A percentile compares a stretch with the other conserved stretches of the same genome.
Evolutionary conservation across 331 rosid genomes (phyloP).

Genomic region (Quercus tomentella): DNA sequence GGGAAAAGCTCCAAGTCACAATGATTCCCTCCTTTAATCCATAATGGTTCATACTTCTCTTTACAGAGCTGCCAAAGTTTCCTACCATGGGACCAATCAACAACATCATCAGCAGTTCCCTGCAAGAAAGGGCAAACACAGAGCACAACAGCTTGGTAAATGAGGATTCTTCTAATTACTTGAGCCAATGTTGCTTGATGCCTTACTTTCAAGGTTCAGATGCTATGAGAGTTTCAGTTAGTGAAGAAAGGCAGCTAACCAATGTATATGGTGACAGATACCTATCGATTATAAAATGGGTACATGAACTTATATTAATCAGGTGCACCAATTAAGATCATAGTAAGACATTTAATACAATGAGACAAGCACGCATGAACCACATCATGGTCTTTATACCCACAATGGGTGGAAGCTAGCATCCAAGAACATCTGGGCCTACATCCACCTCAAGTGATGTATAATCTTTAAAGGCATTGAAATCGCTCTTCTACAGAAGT

Average conservation of each 20-base stretch:
- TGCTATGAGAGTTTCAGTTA: not conserved
- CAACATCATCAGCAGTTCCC: slow-evolving; percentile 86
- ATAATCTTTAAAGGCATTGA: not conserved
- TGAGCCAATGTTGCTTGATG: not conserved
- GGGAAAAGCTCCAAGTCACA: slow-evolving; percentile 83
- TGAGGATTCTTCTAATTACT: slow-evolving; percentile 19
- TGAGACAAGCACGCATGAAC: not conserved
- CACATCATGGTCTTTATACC: not conserved
- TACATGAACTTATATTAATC: not conserved
- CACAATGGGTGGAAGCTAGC: not conserved
- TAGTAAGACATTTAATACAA: not conserved
- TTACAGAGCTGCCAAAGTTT: slow-evolving; percentile 84
- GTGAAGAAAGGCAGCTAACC: not conserved
- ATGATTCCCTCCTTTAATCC: slow-evolving; percentile 87
- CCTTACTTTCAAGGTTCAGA: not conserved
- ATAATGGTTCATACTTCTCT: slow-evolving; percentile 86
- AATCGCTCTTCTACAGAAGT: not conserved
- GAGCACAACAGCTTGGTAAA: slow-evolving; percentile 10
- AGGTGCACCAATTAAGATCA: slow-evolving; percentile 8
- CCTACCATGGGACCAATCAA: slow-evolving; percentile 88
- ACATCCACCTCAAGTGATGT: not conserved
- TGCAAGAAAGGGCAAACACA: slow-evolving; percentile 30
- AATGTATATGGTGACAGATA: not conserved
- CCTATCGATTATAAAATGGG: not conserved
- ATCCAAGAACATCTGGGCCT: not conserved